These are phyloP conservation scores for Raddia distichophylla DNA, from an alignment of 176 grass and related monocot species.

Conservation along the genomic window DNA sequence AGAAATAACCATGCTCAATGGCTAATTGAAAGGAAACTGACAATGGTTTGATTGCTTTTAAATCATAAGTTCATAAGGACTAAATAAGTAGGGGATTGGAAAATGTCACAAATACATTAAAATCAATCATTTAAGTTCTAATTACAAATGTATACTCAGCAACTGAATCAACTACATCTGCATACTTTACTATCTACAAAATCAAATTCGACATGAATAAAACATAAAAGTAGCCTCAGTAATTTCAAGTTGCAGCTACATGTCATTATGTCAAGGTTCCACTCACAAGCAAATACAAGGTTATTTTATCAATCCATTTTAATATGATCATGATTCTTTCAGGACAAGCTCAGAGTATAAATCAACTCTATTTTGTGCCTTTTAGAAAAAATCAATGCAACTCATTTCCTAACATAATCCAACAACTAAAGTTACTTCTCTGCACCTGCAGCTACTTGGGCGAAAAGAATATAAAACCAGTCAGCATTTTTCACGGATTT, in stretches of 20 bases:
- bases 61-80: conserved; percentile 19
- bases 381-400: conserved; percentile 4
- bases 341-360: conserved; percentile 9
- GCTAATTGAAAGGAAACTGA: conserved; percentile 37
- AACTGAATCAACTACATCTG: conserved; percentile 15
- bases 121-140: neutral
- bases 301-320: conserved; percentile 8
- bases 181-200: conserved; percentile 6
- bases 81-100: neutral
- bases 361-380: neutral
- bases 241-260: conserved; percentile 18
- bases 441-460: neutral
- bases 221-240: neutral
- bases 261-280: neutral
- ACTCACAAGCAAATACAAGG: conserved; percentile 10
- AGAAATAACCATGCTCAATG: conserved; percentile 9
- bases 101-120: neutral
- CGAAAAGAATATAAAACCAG: neutral
- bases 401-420: neutral
- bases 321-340: conserved; percentile 3
- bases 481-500: neutral
- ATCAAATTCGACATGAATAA: neutral
- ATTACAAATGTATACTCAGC: conserved; percentile 12
- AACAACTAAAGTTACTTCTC: conserved; percentile 13
- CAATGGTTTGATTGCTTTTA: conserved; percentile 22